Base-by-base conservation (phyloP, 2,329 filamentous ascomycete genomes). In the Podosphaera fusca region DNA sequence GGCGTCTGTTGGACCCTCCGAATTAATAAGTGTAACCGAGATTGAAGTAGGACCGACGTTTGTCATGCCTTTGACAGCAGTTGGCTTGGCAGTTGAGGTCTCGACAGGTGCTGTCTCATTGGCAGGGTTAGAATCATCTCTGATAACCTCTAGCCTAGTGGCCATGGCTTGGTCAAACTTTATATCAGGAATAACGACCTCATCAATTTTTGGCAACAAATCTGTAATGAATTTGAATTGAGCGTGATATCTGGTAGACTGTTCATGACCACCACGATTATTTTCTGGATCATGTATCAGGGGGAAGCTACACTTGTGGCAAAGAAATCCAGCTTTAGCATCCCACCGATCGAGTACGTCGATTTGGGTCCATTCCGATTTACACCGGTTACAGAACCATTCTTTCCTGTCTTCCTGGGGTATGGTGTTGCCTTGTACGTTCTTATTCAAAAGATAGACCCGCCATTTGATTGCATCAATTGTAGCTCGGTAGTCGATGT, bases 401-500 rank as follows among this genome's bases (percentile, higher is more conserved):
- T 96, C 92, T 69, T 95, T 95, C 68, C 87, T 85, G 69, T 96
- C 90, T 57, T 79, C 79, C 8, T 83, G 84, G 0, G 87, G 83
- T 21, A 86, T 81, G 14, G 86, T 85, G 58, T 87, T 82, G 14
- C 83, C 82, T 70, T 95, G 89, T 59, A 96, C 87, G 57, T 84
- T 81, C 68, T 90, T 89, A 63, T 89, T 88, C 63, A 96, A 80
- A 58, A 83, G 84, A 67, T 90, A 89, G 55, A 95, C 81, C 60
- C 87, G 84, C 78, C 85, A 98, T 70, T 98, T 98, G 71, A 95
- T 94, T 54, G 87, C 87, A 70, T 98, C 92, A 66, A 98, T 87
- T 40, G 90, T 87, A 58, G 87, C 85, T 59, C 92, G 87, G 66
- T 94, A 94, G 68, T 95, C 89, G 68, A 98, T 90, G 70, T 87